Evolutionary conservation across 352 stramenopile species (phyloP).

Genomic region (Pythium phragmiticola): DNA sequence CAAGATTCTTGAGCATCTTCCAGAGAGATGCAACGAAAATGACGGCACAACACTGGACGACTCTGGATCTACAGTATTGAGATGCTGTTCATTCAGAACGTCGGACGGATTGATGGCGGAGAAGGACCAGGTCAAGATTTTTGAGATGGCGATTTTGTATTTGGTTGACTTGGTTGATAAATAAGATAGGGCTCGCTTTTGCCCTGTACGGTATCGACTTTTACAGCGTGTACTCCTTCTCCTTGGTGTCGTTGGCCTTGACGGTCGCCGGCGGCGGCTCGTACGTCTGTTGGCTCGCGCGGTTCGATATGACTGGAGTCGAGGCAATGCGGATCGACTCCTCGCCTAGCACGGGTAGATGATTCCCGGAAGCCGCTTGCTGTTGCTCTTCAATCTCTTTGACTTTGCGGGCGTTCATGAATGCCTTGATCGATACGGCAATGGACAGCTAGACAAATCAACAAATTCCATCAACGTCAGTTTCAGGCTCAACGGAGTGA

Average conservation of each 20-base stretch:
- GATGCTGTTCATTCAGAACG: no score
- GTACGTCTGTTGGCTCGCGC: constrained; percentile 14
- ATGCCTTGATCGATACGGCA: constrained; percentile 32
- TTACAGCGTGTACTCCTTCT: constrained; percentile 26
- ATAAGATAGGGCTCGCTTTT: not conserved
- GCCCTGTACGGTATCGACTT: not conserved
- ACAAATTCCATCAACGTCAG: constrained; percentile 1
- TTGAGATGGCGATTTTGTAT: no score
- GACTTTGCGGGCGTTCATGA: constrained; percentile 28
- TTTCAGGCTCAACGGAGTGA: not conserved
- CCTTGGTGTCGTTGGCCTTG: constrained; percentile 6
- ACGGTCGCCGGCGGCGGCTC: not conserved
- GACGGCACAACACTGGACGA: no score
- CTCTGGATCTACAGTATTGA: no score
- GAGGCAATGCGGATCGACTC: constrained; percentile 8
- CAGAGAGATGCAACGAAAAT: no score
- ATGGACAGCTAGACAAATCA: constrained; percentile 31
- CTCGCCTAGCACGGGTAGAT: constrained; percentile 5
- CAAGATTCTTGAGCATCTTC: no score
- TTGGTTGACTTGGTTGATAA: not conserved
- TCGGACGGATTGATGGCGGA: no score
- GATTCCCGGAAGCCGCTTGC: not conserved
- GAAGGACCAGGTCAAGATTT: no score
- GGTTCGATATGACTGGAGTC: not conserved
- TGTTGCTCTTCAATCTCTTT: constrained; percentile 13